These are phyloP conservation scores for Prunus yedoensis DNA, from an alignment of 331 rosid genomes.

Conservation along the genomic window DNA sequence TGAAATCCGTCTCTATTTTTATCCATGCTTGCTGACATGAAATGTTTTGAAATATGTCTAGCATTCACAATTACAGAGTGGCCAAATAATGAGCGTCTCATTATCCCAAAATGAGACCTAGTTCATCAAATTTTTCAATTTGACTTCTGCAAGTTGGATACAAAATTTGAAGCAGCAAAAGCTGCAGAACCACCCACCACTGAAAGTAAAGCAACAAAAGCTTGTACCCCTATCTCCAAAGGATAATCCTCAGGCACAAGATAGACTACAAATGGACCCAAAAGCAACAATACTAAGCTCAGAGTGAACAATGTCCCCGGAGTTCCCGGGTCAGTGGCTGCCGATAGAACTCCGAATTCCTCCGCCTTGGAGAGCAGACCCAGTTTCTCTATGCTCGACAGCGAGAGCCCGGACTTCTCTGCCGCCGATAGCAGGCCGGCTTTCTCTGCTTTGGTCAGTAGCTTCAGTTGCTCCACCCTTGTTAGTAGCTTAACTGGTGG, in stretches of 20 bases:
- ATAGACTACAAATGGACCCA: conserved; percentile 74
- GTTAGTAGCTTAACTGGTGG: conserved; percentile 66
- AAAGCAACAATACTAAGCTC: conserved; percentile 56
- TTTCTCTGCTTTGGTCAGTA: conserved; percentile 85
- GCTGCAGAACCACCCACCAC: conserved; percentile 80
- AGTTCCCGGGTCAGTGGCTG: conserved; percentile 84
- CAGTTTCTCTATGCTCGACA: conserved; percentile 70
- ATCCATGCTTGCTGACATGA: neutral
- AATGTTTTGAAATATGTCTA: neutral
- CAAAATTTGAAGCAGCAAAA: conserved; percentile 82
- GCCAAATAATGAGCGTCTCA: neutral
- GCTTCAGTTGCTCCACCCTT: conserved; percentile 84
- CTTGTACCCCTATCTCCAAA: conserved; percentile 57
- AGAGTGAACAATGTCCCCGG: conserved; percentile 65
- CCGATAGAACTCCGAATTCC: conserved; percentile 81
- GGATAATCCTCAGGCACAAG: conserved; percentile 81
- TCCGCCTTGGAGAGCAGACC: conserved; percentile 93
- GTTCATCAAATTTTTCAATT: conserved; percentile 22
- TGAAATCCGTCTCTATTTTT: neutral
- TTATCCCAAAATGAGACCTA: neutral
- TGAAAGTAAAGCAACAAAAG: conserved; percentile 47
- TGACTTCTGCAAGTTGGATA: conserved; percentile 76
- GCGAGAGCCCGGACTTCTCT: conserved; percentile 75
- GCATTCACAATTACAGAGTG: neutral
- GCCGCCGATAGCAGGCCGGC: conserved; percentile 94